phyloP scores from a whole-genome alignment of 2,329 filamentous ascomycete species.

The Aspergillus spinulosporus region DNA sequence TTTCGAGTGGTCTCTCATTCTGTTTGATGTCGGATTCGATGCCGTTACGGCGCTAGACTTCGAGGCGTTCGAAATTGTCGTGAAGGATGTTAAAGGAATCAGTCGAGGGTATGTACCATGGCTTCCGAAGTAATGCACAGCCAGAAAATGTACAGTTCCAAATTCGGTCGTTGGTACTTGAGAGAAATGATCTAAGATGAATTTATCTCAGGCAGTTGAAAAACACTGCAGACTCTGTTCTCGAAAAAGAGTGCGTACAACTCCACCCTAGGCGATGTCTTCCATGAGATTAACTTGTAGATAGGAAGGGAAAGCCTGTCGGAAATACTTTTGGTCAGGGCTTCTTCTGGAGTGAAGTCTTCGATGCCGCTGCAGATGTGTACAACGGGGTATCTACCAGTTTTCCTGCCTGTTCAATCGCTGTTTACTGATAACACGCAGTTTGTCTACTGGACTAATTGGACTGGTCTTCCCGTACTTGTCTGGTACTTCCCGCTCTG shows the following conservation, averaged over 20 bases:
- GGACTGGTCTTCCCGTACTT: slow-evolving; percentile 83
- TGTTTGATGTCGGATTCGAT: slow-evolving; percentile 96
- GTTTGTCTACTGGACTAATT: slow-evolving; percentile 94
- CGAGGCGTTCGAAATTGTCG: slow-evolving; percentile 77
- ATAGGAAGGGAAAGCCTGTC: slow-evolving; percentile 73
- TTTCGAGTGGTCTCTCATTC: slow-evolving; percentile 93
- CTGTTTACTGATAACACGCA: slow-evolving; percentile 41
- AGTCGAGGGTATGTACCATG: slow-evolving; percentile 98
- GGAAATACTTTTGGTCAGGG: slow-evolving; percentile 67
- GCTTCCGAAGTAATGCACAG: slow-evolving; percentile 77
- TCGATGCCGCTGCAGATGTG: slow-evolving; percentile 83
- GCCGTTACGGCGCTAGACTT: slow-evolving; percentile 93
- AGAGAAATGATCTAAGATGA: slow-evolving; percentile 38
- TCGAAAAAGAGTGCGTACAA: slow-evolving; percentile 71
- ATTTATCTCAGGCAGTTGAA: slow-evolving; percentile 50
- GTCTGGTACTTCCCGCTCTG: slow-evolving; percentile 99
- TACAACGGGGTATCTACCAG: slow-evolving; percentile 74
- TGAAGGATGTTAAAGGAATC: slow-evolving; percentile 84
- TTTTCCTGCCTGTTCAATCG: not conserved
- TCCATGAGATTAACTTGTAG: slow-evolving; percentile 27
- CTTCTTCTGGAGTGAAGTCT: slow-evolving; percentile 71
- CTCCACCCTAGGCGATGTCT: slow-evolving; percentile 27
- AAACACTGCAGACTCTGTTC: slow-evolving; percentile 48
- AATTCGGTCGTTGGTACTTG: slow-evolving; percentile 40
- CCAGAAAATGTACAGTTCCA: slow-evolving; percentile 53